A percentile compares a stretch with the other conserved stretches of the same genome.
phyloP scores from a whole-genome alignment of 306 rosid genomes.

The Quercus aquifolioides region DNA sequence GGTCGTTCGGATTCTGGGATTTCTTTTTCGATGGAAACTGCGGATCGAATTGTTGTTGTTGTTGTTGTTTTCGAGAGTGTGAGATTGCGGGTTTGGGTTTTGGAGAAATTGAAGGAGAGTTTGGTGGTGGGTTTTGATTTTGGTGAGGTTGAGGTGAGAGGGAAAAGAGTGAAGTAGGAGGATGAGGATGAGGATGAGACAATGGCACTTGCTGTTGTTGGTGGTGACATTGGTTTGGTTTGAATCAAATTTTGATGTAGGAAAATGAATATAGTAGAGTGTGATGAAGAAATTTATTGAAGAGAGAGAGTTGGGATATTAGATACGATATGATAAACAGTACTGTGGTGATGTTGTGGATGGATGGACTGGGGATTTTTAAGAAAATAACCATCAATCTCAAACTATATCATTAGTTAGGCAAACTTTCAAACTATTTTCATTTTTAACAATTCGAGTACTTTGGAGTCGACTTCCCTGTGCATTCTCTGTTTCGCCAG shows the following conservation, averaged over 20 bases:
- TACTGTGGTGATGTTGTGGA: neutral
- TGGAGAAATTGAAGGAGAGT: neutral
- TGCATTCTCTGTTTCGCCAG: too few relatives aligned
- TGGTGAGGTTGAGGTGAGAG: conserved; percentile 5
- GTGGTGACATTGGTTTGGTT: conserved; percentile 22
- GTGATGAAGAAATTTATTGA: neutral
- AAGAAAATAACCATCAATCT: too few relatives aligned
- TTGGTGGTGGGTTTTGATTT: neutral
- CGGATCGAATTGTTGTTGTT: conserved; percentile 13
- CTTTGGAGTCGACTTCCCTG: too few relatives aligned
- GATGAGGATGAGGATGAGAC: conserved; percentile 24
- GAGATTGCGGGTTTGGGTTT: neutral
- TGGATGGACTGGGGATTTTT: too few relatives aligned
- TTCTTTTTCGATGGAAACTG: conserved; percentile 80
- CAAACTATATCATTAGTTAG: too few relatives aligned
- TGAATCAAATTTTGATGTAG: neutral
- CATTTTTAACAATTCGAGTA: too few relatives aligned
- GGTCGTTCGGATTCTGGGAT: conserved; percentile 76
- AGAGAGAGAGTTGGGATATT: neutral
- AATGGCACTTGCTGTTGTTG: conserved; percentile 7
- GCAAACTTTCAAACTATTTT: too few relatives aligned
- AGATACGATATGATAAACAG: too few relatives aligned
- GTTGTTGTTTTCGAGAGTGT: too few relatives aligned
- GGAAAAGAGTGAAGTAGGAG: conserved; percentile 7
- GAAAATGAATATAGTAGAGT: neutral